Evolutionary conservation across 805 yeast species (phyloP), one percentile per base, ranked within the genome.

Genomic region (Barnettozyma populi): DNA sequence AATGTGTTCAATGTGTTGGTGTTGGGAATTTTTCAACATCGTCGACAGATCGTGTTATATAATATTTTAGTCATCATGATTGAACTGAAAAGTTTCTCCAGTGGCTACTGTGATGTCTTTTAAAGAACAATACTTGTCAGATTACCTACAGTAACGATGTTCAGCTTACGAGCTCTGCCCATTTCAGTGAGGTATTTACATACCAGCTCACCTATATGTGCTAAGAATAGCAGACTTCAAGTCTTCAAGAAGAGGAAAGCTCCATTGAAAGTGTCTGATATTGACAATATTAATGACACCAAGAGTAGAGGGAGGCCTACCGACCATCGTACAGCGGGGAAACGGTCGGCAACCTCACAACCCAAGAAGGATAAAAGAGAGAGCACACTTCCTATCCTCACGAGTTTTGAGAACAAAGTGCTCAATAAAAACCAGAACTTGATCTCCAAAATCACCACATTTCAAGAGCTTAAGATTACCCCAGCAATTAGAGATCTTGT

Each of bases 401-500:
- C 55, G 36, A 43, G 41, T n/a, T 59, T 59, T 6, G 68, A 59
- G 7, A 69, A 62, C 43, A 49, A 55, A 2, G 62, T 63, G 10
- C 52, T 68, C 9, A 64, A 66, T 44, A 64, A 67, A 7, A 53
- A 71, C n/a, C 61, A 63, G 24, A 73, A 68, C 44, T 55, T 74
- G 19, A 69, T 78, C 21, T 65, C 66, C 16, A 82, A 82, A 56
- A 78, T 88, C 41, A 69, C 72, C 1, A 71, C 77, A 13, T 90
- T 90, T 57, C 75, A 76, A n/a, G 79, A 82, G 47, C 70, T 90
- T 50, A 75, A 81, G 49, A 69, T 92, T 14, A 67, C 82, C 36
- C 88, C 90, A 0, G 72, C 73, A 2, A 84, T 90, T 1, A 71
- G 96, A 53, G 69, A 67, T 0, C 82, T 82, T 4, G 68, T 86